Conservation (phyloP, 371 early-diverging fungal species). For the Parasitella parasitica region DNA sequence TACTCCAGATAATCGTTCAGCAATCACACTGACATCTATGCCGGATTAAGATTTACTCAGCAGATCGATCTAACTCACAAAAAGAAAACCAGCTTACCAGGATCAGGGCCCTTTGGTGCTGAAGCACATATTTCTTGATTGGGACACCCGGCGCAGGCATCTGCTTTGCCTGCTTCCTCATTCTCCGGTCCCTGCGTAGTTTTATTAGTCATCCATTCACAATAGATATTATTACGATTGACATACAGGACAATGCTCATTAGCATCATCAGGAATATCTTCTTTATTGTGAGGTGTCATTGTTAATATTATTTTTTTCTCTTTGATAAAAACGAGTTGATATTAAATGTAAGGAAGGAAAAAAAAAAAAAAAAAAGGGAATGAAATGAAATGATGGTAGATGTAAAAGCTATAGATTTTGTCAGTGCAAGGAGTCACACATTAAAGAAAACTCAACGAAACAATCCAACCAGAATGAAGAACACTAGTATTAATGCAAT, state of each 20-base stretch:
- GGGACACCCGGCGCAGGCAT: slow-evolving; percentile 97
- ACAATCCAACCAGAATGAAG: slow-evolving; percentile 41
- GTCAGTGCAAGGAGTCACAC: not conserved
- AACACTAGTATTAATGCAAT: slow-evolving; percentile 45
- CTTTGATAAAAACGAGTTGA: not conserved
- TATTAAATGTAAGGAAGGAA: not conserved
- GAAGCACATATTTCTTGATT: slow-evolving; percentile 92
- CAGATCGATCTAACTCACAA: no score
- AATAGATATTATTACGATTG: not conserved
- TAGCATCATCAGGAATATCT: slow-evolving; percentile 58
- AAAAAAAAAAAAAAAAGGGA: not conserved
- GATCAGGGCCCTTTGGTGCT: slow-evolving; percentile 93
- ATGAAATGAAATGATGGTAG: not conserved
- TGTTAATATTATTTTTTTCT: not conserved
- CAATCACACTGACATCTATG: slow-evolving; percentile 73
- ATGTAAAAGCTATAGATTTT: not conserved
- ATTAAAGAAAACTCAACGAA: slow-evolving; percentile 8
- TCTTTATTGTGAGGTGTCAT: slow-evolving; percentile 15
- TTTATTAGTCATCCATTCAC: slow-evolving; percentile 1
- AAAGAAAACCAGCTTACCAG: no score
- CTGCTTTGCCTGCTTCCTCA: slow-evolving; percentile 89
- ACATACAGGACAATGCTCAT: slow-evolving; percentile 72
- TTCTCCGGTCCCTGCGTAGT: slow-evolving; percentile 74
- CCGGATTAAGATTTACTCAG: not conserved
- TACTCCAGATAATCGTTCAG: slow-evolving; percentile 63